phyloP scores from a whole-genome alignment of 176 grass and related monocot species.

The Phoenix roebelenii region DNA sequence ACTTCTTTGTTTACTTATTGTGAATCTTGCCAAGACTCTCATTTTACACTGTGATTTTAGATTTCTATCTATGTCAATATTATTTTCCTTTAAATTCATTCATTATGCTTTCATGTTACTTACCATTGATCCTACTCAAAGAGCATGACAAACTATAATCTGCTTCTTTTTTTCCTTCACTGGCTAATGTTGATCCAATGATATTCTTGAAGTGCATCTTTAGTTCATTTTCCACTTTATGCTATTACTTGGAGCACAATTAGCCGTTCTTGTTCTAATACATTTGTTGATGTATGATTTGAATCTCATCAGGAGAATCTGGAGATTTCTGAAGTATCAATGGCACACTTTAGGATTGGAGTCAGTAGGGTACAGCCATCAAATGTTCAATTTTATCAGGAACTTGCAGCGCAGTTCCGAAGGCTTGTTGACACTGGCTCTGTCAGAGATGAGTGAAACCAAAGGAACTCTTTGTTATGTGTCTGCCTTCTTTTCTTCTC shows the following conservation, averaged over 20 bases:
- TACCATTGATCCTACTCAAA: too few relatives aligned
- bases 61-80: too few relatives aligned
- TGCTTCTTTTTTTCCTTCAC: too few relatives aligned
- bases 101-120: too few relatives aligned
- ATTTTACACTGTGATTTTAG: too few relatives aligned
- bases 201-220: too few relatives aligned
- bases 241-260: not conserved
- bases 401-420: slow-evolving; percentile 50
- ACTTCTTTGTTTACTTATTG: too few relatives aligned
- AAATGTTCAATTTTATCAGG: slow-evolving; percentile 60
- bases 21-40: too few relatives aligned
- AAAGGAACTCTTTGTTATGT: not conserved
- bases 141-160: too few relatives aligned
- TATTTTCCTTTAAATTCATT: too few relatives aligned
- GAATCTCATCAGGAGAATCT: slow-evolving; percentile 39
- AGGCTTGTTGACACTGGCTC: slow-evolving; percentile 33
- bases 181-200: too few relatives aligned
- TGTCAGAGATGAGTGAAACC: slow-evolving; percentile 12
- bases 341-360: slow-evolving; percentile 54
- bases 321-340: slow-evolving; percentile 39
- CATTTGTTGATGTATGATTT: slow-evolving; percentile 14
- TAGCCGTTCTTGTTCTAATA: not conserved
- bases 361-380: slow-evolving; percentile 36
- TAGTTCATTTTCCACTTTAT: not conserved
- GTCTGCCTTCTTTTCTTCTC: too few relatives aligned